Conservation (phyloP, 495 filamentous ascomycete genomes). For the Penicillium fimorum region DNA sequence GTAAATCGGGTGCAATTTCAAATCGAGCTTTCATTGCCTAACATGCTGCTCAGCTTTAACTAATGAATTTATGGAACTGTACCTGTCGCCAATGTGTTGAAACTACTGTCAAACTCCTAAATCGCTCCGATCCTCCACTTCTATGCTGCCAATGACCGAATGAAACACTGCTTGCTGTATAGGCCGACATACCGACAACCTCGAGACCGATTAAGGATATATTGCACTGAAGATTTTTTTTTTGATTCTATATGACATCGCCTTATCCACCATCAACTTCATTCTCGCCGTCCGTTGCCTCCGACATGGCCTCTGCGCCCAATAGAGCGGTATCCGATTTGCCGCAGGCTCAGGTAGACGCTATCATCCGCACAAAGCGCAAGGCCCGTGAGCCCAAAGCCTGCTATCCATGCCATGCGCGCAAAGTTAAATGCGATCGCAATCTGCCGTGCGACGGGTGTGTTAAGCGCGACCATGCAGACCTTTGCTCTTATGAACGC, state of each 20-base stretch:
- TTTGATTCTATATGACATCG: constrained; percentile 34
- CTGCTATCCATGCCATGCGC: constrained; percentile 71
- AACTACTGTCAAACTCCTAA: not conserved
- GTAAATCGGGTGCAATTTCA: constrained; percentile 16
- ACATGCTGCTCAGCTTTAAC: not conserved
- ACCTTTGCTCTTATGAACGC: constrained; percentile 71
- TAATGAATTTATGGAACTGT: not conserved
- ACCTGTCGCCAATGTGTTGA: constrained; percentile 1
- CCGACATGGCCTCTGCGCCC: constrained; percentile 27
- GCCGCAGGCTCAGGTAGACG: constrained; percentile 48
- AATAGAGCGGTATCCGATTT: constrained; percentile 41
- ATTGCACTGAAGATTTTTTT: not conserved
- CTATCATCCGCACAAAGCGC: constrained; percentile 50
- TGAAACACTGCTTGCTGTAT: constrained; percentile 14
- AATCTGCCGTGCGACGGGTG: constrained; percentile 71
- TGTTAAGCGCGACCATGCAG: constrained; percentile 68
- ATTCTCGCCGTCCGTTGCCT: constrained; percentile 24
- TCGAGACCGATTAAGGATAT: not conserved
- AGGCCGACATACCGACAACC: constrained; percentile 13
- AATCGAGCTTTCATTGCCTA: constrained; percentile 6
- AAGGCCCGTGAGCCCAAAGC: constrained; percentile 53
- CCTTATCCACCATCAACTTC: constrained; percentile 22
- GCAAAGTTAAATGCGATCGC: constrained; percentile 75
- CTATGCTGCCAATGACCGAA: constrained; percentile 5
- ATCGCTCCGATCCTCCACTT: not conserved